Conservation (phyloP, 306 rosid genomes). For the Cicer cuneatum region DNA sequence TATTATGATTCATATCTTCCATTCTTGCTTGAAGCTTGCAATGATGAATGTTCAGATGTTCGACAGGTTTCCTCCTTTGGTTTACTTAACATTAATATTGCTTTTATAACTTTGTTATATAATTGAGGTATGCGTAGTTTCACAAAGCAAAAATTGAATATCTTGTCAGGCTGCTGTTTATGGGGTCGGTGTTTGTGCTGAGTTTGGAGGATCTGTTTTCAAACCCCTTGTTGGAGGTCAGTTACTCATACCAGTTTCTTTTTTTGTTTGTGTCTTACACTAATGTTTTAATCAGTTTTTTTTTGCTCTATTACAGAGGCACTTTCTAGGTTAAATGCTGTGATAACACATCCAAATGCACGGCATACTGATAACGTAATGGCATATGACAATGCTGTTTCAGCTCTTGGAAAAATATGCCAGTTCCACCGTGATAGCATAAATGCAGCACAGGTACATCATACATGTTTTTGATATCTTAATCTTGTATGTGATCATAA, state of each 20-base stretch:
- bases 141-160: slow-evolving; percentile 23
- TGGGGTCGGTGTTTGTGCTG: slow-evolving; percentile 98
- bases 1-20: slow-evolving; percentile 89
- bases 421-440: slow-evolving; percentile 88
- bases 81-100: slow-evolving; percentile 26
- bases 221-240: slow-evolving; percentile 85
- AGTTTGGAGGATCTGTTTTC: slow-evolving; percentile 91
- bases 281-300: slow-evolving; percentile 28
- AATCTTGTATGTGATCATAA: slow-evolving; percentile 16
- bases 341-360: slow-evolving; percentile 88
- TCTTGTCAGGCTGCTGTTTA: slow-evolving; percentile 92
- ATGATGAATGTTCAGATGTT: slow-evolving; percentile 91
- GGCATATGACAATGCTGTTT: slow-evolving; percentile 98
- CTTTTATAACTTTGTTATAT: slow-evolving; percentile 3
- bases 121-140: slow-evolving; percentile 17
- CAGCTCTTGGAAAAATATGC: slow-evolving; percentile 93
- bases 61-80: slow-evolving; percentile 66
- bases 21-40: slow-evolving; percentile 96
- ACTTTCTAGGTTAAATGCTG: slow-evolving; percentile 83
- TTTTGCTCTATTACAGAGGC: slow-evolving; percentile 69
- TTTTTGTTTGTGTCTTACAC: slow-evolving; percentile 7
- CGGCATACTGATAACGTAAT: slow-evolving; percentile 72
- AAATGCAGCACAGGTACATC: slow-evolving; percentile 85
- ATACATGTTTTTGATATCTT: slow-evolving; percentile 24
- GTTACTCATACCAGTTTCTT: slow-evolving; percentile 34